Evolutionary conservation across 371 early-diverging fungal genomes (phyloP).

Genomic region (Saksenaea oblongispora): DNA sequence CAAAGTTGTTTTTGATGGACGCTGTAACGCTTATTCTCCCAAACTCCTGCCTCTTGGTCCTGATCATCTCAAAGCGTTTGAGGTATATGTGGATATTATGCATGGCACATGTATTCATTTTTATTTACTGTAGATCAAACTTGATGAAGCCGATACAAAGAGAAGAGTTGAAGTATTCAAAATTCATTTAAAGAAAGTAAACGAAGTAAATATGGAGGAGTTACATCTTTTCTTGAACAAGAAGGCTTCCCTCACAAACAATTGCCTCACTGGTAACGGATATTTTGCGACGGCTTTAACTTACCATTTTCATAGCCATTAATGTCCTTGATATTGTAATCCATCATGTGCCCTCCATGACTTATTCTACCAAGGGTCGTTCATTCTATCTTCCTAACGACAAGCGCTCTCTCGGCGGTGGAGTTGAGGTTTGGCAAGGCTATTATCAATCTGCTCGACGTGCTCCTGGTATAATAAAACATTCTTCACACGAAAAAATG

Average conservation of each 20-base stretch:
- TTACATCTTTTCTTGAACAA: conserved; percentile 55
- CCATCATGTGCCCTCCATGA: conserved; percentile 71
- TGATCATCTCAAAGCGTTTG: conserved; percentile 39
- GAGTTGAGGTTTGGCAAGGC: conserved; percentile 91
- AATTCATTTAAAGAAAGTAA: conserved; percentile 62
- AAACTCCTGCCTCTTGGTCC: conserved; percentile 44
- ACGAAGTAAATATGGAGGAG: conserved; percentile 58
- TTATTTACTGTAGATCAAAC: conserved; percentile 33
- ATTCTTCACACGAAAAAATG: background rate
- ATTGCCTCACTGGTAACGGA: conserved; percentile 44
- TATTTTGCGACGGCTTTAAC: background rate
- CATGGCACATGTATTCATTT: background rate
- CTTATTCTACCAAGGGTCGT: conserved; percentile 76
- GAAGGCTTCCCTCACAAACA: conserved; percentile 40
- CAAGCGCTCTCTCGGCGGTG: conserved; percentile 59
- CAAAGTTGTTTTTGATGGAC: conserved; percentile 55
- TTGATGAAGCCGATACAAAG: conserved; percentile 25
- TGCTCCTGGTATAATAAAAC: conserved; percentile 53
- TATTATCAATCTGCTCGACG: conserved; percentile 86
- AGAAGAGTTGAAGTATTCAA: conserved; percentile 41
- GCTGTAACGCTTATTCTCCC: conserved; percentile 49
- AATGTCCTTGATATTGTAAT: conserved; percentile 82
- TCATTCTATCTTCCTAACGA: conserved; percentile 85
- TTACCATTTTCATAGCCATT: conserved; percentile 53
- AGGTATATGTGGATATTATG: conserved; percentile 29